Evolutionary conservation across 768 basidiomycete genomes (phyloP).

Genomic region (Tulasnella sp.): DNA sequence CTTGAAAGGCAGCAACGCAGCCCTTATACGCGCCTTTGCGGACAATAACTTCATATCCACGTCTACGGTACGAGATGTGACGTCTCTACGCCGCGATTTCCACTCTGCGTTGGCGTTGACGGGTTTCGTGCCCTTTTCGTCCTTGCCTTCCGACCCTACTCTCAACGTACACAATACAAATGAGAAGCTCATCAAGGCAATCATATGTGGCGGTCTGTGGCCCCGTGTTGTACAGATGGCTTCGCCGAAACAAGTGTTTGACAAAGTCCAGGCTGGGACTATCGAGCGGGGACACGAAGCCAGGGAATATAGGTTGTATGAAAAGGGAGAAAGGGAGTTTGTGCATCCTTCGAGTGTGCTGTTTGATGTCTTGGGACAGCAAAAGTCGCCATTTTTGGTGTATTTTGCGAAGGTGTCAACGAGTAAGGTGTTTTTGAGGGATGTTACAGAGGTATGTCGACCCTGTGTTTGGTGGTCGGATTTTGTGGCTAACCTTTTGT

Average conservation of each 20-base stretch:
- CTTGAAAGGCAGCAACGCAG: conserved; percentile 39
- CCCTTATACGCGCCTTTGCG: conserved; percentile 49
- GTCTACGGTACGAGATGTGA: conserved; percentile 63
- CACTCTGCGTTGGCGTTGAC: conserved; percentile 52
- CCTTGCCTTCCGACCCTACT: conserved; percentile 34
- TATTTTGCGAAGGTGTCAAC: conserved; percentile 79
- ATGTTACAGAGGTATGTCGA: conserved; percentile 61
- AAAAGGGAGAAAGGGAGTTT: conserved; percentile 57
- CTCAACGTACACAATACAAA: conserved; percentile 57
- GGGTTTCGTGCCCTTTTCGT: conserved; percentile 48
- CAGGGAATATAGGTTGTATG: conserved; percentile 71
- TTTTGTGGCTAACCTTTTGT: not conserved
- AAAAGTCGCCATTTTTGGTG: conserved; percentile 67
- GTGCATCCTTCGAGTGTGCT: conserved; percentile 72
- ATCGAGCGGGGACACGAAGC: conserved; percentile 76
- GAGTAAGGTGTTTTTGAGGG: conserved; percentile 71
- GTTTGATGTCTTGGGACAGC: conserved; percentile 49
- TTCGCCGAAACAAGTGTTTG: conserved; percentile 64
- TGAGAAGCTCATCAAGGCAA: conserved; percentile 66
- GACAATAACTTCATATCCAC: conserved; percentile 74
- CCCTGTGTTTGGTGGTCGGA: not conserved
- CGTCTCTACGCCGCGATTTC: conserved; percentile 66
- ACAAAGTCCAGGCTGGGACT: conserved; percentile 71
- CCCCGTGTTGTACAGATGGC: conserved; percentile 68
- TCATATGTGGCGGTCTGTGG: conserved; percentile 79